A percentile compares a stretch with the other conserved stretches of the same genome.
Evolutionary conservation across 2,329 filamentous ascomycete genomes (phyloP).

Genomic region (Xylaria sp.): DNA sequence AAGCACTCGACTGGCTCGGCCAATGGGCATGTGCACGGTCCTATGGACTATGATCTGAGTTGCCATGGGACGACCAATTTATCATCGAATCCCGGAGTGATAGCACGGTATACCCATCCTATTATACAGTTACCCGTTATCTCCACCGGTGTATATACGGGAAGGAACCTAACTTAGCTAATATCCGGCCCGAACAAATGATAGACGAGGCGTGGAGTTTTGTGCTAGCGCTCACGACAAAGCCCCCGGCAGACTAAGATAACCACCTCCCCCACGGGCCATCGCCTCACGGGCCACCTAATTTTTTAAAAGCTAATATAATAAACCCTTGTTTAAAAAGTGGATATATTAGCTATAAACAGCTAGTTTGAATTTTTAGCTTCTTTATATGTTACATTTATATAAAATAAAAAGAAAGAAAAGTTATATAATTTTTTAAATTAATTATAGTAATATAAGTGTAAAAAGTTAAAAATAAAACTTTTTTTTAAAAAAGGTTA

Average conservation of each 20-base stretch:
- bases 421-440: too few species aligned
- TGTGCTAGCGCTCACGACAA: background rate
- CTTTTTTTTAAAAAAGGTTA: too few species aligned
- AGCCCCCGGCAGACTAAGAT: background rate
- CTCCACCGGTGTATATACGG: slow-evolving; percentile 20
- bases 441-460: too few species aligned
- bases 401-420: too few species aligned
- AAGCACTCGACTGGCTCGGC: slow-evolving; percentile 18
- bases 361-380: too few species aligned
- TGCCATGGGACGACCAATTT: slow-evolving; percentile 14
- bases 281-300: too few species aligned
- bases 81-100: slow-evolving; percentile 20
- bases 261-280: too few species aligned
- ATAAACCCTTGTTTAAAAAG: too few species aligned
- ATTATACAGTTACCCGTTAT: slow-evolving; percentile 22
- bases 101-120: slow-evolving; percentile 24
- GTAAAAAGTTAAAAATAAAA: too few species aligned
- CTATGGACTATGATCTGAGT: slow-evolving; percentile 15
- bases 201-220: slow-evolving; percentile 12
- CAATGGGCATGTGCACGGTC: slow-evolving; percentile 17
- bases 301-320: too few species aligned
- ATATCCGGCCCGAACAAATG: slow-evolving; percentile 9
- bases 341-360: too few species aligned
- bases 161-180: background rate
- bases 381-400: too few species aligned